These are phyloP conservation scores for Claviceps spartinae DNA, from an alignment of 2,329 filamentous ascomycete species.

Conservation along the genomic window DNA sequence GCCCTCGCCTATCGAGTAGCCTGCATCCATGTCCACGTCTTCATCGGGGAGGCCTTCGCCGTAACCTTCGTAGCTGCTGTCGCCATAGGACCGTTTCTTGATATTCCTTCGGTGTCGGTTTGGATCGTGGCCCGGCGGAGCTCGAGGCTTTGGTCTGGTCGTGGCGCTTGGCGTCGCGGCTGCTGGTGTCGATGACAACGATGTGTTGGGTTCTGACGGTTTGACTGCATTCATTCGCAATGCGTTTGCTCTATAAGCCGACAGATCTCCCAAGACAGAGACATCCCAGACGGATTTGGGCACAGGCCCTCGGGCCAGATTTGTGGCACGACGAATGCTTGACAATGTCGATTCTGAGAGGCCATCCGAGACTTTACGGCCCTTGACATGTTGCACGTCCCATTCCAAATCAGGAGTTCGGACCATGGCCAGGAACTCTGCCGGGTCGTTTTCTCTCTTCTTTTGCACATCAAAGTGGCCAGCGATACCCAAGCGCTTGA, in stretches of 20 bases:
- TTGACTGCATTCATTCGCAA: conserved; percentile 30
- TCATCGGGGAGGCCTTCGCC: conserved; percentile 59
- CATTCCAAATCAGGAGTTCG: conserved; percentile 41
- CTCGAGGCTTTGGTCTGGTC: conserved; percentile 25
- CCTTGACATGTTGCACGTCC: conserved; percentile 39
- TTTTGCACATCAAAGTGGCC: conserved; percentile 47
- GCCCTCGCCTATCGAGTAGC: conserved; percentile 61
- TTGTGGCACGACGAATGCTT: conserved; percentile 35
- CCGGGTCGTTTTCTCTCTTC: conserved; percentile 36
- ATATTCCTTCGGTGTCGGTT: conserved; percentile 48
- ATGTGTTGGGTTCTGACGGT: conserved; percentile 40
- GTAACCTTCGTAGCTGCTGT: conserved; percentile 63
- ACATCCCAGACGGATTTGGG: conserved; percentile 42
- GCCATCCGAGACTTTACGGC: conserved; percentile 41
- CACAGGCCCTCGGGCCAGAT: conserved; percentile 44
- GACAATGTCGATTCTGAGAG: conserved; percentile 31
- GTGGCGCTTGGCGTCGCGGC: conserved; percentile 18
- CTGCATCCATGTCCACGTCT: conserved; percentile 40
- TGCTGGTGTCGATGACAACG: conserved; percentile 23
- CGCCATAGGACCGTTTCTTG: conserved; percentile 65
- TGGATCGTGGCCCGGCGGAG: conserved; percentile 28
- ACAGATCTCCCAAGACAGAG: conserved; percentile 44
- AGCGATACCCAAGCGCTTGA: conserved; percentile 48
- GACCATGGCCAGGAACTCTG: conserved; percentile 40
- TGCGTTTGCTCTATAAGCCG: conserved; percentile 25